These are phyloP conservation scores for Oryza rufipogon DNA, from an alignment of 176 grass and related monocot genomes.

Conservation along the genomic window DNA sequence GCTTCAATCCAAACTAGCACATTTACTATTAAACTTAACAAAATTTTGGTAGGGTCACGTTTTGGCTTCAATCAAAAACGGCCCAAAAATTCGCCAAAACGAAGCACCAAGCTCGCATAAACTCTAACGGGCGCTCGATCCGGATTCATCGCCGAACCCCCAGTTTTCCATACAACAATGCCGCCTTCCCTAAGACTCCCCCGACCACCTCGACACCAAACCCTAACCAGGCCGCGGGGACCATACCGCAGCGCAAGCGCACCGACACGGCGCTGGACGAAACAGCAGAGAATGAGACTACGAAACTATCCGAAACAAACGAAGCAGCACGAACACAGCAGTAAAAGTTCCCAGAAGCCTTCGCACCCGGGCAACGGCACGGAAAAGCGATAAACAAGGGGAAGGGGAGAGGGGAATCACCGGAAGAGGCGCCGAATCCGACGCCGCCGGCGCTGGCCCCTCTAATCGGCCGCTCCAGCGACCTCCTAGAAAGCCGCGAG, in stretches of 20 bases:
- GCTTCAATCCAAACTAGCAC: no score
- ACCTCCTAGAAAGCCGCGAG: background rate
- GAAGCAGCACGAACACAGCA: background rate
- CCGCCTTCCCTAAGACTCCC: background rate
- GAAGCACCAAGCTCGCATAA: background rate
- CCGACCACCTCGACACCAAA: background rate
- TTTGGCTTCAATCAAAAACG: no score
- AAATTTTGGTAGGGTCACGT: no score
- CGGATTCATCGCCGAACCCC: background rate
- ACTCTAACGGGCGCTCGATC: background rate
- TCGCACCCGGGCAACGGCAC: background rate
- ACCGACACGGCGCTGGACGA: background rate
- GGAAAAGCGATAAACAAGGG: background rate
- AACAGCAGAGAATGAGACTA: background rate
- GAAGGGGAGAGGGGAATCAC: conserved; percentile 26
- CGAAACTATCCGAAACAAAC: background rate
- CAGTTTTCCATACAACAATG: background rate
- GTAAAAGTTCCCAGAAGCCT: background rate
- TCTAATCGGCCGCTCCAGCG: conserved; percentile 34
- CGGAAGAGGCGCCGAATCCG: conserved; percentile 42
- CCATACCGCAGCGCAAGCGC: background rate
- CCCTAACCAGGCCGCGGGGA: background rate
- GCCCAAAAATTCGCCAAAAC: background rate
- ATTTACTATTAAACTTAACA: no score
- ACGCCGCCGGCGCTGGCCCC: background rate